A percentile compares a stretch with the other conserved stretches of the same genome.
phyloP scores from a whole-genome alignment of 169 alveolate species.

The Plasmodium malariae region DNA sequence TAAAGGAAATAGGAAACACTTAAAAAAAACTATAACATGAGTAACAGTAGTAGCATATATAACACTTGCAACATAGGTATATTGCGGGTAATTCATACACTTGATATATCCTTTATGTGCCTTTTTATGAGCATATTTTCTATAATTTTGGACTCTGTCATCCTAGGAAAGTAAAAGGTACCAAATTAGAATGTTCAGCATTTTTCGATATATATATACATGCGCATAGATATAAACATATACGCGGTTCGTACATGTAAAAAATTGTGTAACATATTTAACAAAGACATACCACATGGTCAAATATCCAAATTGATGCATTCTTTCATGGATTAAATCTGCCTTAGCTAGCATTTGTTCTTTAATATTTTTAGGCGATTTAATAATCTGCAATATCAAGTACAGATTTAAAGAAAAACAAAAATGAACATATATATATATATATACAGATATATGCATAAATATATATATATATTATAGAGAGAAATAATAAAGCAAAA shows the following conservation, averaged over 20 bases:
- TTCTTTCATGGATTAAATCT: constrained; percentile 57
- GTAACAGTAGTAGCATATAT: no score
- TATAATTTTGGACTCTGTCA: constrained; percentile 67
- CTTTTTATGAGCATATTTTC: constrained; percentile 73
- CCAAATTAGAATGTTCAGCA: not conserved
- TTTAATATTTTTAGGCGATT: constrained; percentile 44
- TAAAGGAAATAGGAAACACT: not conserved
- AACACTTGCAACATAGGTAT: not conserved
- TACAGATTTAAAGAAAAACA: not conserved
- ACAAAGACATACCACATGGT: constrained; percentile 56
- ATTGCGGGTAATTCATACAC: not conserved
- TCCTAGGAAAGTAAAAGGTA: constrained; percentile 18
- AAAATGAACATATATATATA: not conserved
- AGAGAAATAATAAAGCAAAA: not conserved
- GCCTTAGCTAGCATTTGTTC: constrained; percentile 65
- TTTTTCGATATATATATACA: not conserved
- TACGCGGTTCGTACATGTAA: not conserved
- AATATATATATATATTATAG: no score
- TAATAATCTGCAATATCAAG: constrained; percentile 31
- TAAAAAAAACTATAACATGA: no score
- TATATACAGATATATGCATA: no score
- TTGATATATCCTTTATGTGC: constrained; percentile 66
- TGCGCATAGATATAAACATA: not conserved
- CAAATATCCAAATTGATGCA: constrained; percentile 66
- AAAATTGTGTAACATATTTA: not conserved